Conservation (phyloP, 1,284 basidiomycete species). For the Trichosporon faecale region DNA sequence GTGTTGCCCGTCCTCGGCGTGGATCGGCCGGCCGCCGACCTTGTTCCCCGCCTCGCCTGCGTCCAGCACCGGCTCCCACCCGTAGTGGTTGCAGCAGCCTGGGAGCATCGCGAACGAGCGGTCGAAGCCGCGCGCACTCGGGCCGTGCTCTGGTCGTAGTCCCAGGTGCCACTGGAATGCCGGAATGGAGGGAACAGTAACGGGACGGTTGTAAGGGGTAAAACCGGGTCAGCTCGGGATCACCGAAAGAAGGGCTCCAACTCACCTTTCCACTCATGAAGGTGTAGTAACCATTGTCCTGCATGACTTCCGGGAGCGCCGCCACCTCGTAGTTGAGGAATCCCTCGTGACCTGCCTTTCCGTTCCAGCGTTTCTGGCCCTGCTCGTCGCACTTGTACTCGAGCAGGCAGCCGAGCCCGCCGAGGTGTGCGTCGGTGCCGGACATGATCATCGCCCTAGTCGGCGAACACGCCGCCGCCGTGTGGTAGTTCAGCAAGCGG, state of each 20-base stretch:
- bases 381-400: conserved; percentile 12
- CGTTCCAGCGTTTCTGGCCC: conserved; percentile 13
- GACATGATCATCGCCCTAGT: conserved; percentile 18
- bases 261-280: conserved; percentile 20
- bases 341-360: conserved; percentile 14
- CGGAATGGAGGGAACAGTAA: neutral
- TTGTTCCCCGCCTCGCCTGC: conserved; percentile 14
- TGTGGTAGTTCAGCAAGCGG: conserved; percentile 16
- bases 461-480: conserved; percentile 23
- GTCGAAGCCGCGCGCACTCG: conserved; percentile 36
- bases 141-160: conserved; percentile 29
- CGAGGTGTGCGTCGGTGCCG: conserved; percentile 19
- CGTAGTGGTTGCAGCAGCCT: conserved; percentile 39
- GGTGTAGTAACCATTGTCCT: conserved; percentile 26
- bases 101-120: conserved; percentile 35
- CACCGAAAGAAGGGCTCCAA: neutral
- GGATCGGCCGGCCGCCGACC: conserved; percentile 16
- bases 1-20: conserved; percentile 6
- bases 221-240: neutral
- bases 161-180: conserved; percentile 40
- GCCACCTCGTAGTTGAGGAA: conserved; percentile 27
- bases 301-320: conserved; percentile 34
- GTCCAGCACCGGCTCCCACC: conserved; percentile 23
- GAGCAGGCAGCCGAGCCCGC: conserved; percentile 13
- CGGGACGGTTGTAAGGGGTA: too few relatives aligned